Percentiles rank a stretch among this genome's conserved stretches.
phyloP scores from a whole-genome alignment of 2,329 filamentous ascomycete genomes.

The Fusarium redolens region DNA sequence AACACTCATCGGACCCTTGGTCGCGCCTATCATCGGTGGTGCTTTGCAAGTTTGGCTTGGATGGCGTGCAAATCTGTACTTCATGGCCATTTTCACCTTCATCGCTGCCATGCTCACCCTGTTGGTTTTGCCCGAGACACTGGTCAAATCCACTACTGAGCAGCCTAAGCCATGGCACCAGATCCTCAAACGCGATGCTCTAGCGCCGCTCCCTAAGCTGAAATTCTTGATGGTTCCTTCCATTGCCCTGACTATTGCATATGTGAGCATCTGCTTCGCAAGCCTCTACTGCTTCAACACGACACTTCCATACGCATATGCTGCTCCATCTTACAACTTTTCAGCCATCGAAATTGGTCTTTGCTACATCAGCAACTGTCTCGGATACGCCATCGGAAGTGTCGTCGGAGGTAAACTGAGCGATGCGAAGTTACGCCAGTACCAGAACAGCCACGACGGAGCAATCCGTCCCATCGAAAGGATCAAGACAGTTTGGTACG shows the following conservation, averaged over 20 bases:
- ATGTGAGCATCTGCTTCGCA: slow-evolving; percentile 3
- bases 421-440: not conserved
- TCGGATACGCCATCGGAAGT: not conserved
- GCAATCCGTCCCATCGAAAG: not conserved
- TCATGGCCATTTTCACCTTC: slow-evolving; percentile 3
- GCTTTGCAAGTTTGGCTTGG: slow-evolving; percentile 1
- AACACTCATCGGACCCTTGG: slow-evolving; percentile 9
- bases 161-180: not conserved
- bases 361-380: slow-evolving; percentile 1
- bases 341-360: slow-evolving; percentile 1
- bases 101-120: not conserved
- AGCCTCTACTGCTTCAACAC: slow-evolving; percentile 1
- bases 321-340: not conserved
- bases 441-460: not conserved
- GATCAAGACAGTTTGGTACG: slow-evolving; percentile 1
- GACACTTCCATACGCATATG: not conserved
- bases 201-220: not conserved
- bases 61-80: not conserved
- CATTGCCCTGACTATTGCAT: not conserved
- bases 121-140: not conserved
- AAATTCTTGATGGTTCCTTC: not conserved
- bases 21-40: not conserved
- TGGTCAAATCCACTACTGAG: not conserved
- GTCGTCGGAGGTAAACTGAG: not conserved
- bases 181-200: not conserved